Evolutionary conservation across 2,329 filamentous ascomycete genomes (phyloP).

Genomic region (Nemania sp.): DNA sequence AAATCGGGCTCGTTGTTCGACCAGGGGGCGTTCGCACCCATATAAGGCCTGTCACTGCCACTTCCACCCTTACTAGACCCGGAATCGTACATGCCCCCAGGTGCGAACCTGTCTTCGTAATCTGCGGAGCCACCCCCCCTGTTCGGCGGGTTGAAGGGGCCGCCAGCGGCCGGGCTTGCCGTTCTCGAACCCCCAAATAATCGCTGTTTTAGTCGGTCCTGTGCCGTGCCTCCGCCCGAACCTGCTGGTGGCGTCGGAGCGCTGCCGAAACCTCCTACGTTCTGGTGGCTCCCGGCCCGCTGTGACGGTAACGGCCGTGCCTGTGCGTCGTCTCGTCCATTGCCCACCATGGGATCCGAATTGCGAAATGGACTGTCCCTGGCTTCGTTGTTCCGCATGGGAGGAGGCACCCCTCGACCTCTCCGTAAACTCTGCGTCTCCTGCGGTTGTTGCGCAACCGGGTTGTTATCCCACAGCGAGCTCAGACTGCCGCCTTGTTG

Average conservation of each 20-base stretch:
- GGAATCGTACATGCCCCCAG: slow-evolving; percentile 51
- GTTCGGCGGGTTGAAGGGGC: slow-evolving; percentile 55
- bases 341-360: slow-evolving; percentile 37
- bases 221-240: slow-evolving; percentile 62
- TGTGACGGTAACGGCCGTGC: slow-evolving; percentile 72
- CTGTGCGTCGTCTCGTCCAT: slow-evolving; percentile 45
- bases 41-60: slow-evolving; percentile 46
- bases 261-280: slow-evolving; percentile 38
- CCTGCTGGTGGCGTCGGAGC: slow-evolving; percentile 44
- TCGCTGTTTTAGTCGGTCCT: slow-evolving; percentile 80
- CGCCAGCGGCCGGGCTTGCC: slow-evolving; percentile 55
- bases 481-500: slow-evolving; percentile 50
- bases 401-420: slow-evolving; percentile 45
- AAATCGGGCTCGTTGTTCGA: slow-evolving; percentile 48
- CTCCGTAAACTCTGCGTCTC: slow-evolving; percentile 51
- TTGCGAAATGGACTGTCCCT: slow-evolving; percentile 44
- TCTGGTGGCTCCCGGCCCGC: slow-evolving; percentile 75
- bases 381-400: slow-evolving; percentile 37
- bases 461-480: slow-evolving; percentile 62
- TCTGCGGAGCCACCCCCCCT: slow-evolving; percentile 41
- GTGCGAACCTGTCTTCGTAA: slow-evolving; percentile 54
- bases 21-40: slow-evolving; percentile 55
- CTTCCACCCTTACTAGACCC: slow-evolving; percentile 23
- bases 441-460: slow-evolving; percentile 42
- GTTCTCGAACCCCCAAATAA: slow-evolving; percentile 70